Percentiles rank a stretch among this genome's conserved stretches.
These are phyloP conservation scores for Phytophthora palmivora DNA, from an alignment of 352 stramenopile species.

Conservation along the genomic window DNA sequence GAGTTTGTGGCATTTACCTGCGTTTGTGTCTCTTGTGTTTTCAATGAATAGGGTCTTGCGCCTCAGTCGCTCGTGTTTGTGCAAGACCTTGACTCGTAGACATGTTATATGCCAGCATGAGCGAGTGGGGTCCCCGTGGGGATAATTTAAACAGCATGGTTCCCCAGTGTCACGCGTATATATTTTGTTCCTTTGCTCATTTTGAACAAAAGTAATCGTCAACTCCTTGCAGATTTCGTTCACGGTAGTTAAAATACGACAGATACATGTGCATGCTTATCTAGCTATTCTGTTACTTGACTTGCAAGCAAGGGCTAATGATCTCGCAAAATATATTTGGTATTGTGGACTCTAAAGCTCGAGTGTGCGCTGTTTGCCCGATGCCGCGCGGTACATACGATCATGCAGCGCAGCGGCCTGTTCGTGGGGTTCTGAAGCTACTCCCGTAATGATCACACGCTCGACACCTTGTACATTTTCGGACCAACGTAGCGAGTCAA, in stretches of 20 bases:
- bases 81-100: conserved; percentile 84
- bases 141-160: conserved; percentile 12
- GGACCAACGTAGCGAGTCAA: conserved; percentile 85
- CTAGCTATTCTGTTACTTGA: conserved; percentile 23
- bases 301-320: conserved; percentile 21
- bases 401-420: conserved; percentile 82
- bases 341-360: conserved; percentile 27
- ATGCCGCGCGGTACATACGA: conserved; percentile 85
- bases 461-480: conserved; percentile 77
- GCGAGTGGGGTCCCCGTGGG: conserved; percentile 13
- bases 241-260: no score
- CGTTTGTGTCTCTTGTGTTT: conserved; percentile 5
- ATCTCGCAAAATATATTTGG: conserved; percentile 25
- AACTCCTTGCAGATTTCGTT: no score
- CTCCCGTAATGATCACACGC: conserved; percentile 74
- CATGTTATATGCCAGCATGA: conserved; percentile 9
- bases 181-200: background rate
- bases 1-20: no score
- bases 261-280: no score
- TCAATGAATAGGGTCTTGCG: conserved; percentile 56
- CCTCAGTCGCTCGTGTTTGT: conserved; percentile 84
- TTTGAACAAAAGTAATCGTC: no score
- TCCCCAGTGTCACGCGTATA: background rate
- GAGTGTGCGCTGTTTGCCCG: conserved; percentile 68
- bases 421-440: conserved; percentile 61